Evolutionary conservation across 345 rosid species (phyloP).

Genomic region (Camelina sativa): DNA sequence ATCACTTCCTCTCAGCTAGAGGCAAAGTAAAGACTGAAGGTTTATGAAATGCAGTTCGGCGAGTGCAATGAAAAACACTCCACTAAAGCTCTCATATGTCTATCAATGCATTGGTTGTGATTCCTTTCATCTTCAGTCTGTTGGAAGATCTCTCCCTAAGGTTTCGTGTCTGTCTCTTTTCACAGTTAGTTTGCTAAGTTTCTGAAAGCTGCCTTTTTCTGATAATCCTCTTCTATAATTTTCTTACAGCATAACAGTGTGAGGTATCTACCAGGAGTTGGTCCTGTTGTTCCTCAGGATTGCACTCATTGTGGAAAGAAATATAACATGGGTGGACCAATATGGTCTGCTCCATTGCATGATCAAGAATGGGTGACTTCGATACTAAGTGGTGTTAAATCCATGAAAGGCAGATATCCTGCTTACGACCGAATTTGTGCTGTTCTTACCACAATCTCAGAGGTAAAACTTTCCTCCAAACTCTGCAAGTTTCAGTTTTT

Average conservation of each 20-base stretch:
- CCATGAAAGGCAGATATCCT: constrained; percentile 83
- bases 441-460: constrained; percentile 86
- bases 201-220: not conserved
- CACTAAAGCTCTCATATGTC: constrained; percentile 96
- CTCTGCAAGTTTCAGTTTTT: constrained; percentile 10
- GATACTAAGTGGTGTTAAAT: constrained; percentile 65
- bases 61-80: constrained; percentile 97
- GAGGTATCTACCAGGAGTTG: constrained; percentile 91
- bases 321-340: constrained; percentile 96
- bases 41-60: constrained; percentile 76
- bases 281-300: constrained; percentile 91
- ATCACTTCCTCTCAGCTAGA: constrained; percentile 18
- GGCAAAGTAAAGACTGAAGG: constrained; percentile 20
- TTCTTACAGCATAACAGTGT: constrained; percentile 70
- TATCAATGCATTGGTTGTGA: constrained; percentile 98
- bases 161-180: constrained; percentile 43
- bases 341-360: constrained; percentile 98
- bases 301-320: constrained; percentile 95
- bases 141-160: constrained; percentile 91
- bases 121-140: constrained; percentile 93
- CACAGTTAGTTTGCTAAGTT: constrained; percentile 14
- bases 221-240: not conserved
- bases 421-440: constrained; percentile 90
- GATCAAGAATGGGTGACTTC: constrained; percentile 90
- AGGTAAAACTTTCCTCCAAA: constrained; percentile 50